Conservation (phyloP, 345 rosid genomes). For the Bruguiera sexangula region DNA sequence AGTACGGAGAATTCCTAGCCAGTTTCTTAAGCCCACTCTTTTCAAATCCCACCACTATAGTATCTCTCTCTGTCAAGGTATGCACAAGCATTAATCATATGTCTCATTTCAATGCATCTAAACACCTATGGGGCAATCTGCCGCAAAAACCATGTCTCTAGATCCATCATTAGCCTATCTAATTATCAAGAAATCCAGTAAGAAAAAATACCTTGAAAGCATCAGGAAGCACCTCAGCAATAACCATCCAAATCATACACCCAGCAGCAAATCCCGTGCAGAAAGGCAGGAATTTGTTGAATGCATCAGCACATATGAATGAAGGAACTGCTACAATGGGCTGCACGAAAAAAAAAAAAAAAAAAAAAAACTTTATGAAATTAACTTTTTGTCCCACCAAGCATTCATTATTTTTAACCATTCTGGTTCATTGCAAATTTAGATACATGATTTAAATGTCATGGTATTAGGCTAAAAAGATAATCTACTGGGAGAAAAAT, state of each 20-base stretch:
- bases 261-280: conserved; percentile 99
- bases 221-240: conserved; percentile 99
- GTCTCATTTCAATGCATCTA: no score
- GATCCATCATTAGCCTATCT: background rate
- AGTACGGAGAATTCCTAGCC: no score
- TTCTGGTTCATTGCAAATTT: no score
- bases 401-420: no score
- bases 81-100: background rate
- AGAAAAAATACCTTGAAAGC: conserved; percentile 74
- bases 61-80: background rate
- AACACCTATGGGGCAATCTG: no score
- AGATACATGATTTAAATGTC: no score
- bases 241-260: conserved; percentile 99
- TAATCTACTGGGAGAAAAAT: no score
- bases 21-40: background rate
- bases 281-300: conserved; percentile 88
- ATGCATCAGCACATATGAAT: conserved; percentile 94
- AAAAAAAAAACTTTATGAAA: no score
- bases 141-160: background rate
- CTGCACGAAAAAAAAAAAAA: conserved; percentile 35
- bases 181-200: background rate
- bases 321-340: conserved; percentile 98
- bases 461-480: no score
- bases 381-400: no score
- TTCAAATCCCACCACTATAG: background rate